A percentile compares a stretch with the other conserved stretches of the same genome.
Evolutionary conservation across 352 stramenopile species (phyloP).

Genomic region (Globisporangium spiculum): DNA sequence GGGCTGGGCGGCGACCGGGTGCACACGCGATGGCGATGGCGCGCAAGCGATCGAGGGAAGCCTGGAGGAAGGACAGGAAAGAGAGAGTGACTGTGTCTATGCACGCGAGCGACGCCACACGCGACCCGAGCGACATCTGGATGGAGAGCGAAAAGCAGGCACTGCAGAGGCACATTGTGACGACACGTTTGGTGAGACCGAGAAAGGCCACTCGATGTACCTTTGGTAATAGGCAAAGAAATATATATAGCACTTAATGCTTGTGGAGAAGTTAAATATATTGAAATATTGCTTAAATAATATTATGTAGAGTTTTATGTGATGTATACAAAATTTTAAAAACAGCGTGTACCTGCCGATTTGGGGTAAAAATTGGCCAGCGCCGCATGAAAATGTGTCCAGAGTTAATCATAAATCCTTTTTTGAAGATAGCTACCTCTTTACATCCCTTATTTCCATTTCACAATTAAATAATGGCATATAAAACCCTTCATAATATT

Average conservation of each 20-base stretch:
- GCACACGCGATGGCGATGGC: not conserved
- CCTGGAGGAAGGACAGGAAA: not conserved
- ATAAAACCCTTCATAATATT: not conserved
- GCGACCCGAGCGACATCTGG: not conserved
- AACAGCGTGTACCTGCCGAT: not conserved
- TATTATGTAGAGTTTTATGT: not conserved
- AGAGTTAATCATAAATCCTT: not conserved
- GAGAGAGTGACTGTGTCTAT: conserved; percentile 1
- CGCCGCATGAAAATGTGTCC: not conserved
- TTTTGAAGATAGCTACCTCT: not conserved
- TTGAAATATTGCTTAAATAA: no score
- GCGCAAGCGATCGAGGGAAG: not conserved
- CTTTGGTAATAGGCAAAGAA: not conserved
- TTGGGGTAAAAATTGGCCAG: not conserved
- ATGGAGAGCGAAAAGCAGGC: not conserved
- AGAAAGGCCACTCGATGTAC: not conserved
- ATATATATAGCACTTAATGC: not conserved
- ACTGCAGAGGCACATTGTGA: not conserved
- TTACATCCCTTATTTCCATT: no score
- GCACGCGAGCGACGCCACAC: not conserved
- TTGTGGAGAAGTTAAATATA: no score
- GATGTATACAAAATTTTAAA: no score
- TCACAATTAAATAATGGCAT: no score
- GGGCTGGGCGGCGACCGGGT: no score
- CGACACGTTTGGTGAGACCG: not conserved